Percentiles rank a stretch among this genome's conserved stretches.
Evolutionary conservation across 305 asterid genomes (phyloP).

Genomic region (Solanum hybrid): DNA sequence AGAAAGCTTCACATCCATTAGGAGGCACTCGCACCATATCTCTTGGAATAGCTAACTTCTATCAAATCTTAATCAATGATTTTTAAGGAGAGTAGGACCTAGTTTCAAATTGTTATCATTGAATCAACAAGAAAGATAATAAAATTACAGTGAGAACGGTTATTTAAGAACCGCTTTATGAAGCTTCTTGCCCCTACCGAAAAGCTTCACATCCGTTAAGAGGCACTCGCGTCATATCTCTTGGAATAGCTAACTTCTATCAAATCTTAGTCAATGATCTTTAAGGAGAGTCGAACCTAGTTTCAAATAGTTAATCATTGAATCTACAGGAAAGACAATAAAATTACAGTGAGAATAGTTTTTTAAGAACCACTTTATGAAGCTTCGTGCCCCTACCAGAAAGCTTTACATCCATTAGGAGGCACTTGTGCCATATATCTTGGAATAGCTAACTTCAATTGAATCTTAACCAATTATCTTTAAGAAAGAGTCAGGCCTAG

Average conservation of each 20-base stretch:
- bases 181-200: background rate
- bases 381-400: background rate
- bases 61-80: background rate
- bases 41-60: background rate
- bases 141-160: background rate
- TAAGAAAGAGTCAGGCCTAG: background rate
- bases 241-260: background rate
- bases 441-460: background rate
- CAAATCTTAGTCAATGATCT: background rate
- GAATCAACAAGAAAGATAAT: background rate
- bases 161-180: background rate
- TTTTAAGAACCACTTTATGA: background rate
- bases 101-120: background rate
- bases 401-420: background rate
- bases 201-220: background rate
- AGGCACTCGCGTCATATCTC: background rate
- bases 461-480: background rate
- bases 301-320: background rate
- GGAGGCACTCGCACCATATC: background rate
- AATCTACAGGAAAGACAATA: background rate
- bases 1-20: background rate
- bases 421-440: background rate
- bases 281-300: background rate
- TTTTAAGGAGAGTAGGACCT: background rate
- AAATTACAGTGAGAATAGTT: background rate